Evolutionary conservation across 352 stramenopile species (phyloP).

Genomic region (Globisporangium sylvaticum): DNA sequence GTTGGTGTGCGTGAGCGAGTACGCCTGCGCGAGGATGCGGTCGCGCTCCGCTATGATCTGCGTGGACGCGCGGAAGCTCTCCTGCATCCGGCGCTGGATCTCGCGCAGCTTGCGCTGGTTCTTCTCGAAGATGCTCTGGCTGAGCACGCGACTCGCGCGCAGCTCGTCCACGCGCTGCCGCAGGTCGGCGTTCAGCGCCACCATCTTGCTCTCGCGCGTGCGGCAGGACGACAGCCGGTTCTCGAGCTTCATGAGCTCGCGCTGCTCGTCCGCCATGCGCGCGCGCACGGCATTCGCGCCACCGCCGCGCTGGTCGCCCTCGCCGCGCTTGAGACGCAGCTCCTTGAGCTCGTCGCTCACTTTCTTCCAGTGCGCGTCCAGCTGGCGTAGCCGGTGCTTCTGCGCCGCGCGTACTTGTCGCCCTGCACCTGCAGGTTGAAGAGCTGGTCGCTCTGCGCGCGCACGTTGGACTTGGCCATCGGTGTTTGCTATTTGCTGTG

Average conservation of each 20-base stretch:
- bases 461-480: conserved; percentile 68
- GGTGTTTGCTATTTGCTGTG: neutral
- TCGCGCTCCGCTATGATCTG: conserved; percentile 71
- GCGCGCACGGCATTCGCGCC: conserved; percentile 66
- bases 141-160: conserved; percentile 57
- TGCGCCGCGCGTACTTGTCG: conserved; percentile 73
- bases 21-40: conserved; percentile 63
- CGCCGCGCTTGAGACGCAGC: conserved; percentile 54
- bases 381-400: conserved; percentile 62
- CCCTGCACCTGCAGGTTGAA: conserved; percentile 81
- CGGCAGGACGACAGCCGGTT: conserved; percentile 69
- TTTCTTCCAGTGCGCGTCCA: conserved; percentile 71
- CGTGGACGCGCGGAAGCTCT: conserved; percentile 61
- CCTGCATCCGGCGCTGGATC: conserved; percentile 76
- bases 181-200: conserved; percentile 52
- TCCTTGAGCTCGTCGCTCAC: conserved; percentile 65
- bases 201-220: conserved; percentile 75
- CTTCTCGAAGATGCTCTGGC: conserved; percentile 77
- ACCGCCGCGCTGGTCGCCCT: conserved; percentile 68
- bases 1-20: conserved; percentile 61
- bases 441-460: conserved; percentile 70
- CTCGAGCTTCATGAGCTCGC: conserved; percentile 76
- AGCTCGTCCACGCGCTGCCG: conserved; percentile 53
- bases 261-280: conserved; percentile 68
- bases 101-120: conserved; percentile 70